Conservation (phyloP, 352 stramenopile genomes). For the Lagenidium giganteum region DNA sequence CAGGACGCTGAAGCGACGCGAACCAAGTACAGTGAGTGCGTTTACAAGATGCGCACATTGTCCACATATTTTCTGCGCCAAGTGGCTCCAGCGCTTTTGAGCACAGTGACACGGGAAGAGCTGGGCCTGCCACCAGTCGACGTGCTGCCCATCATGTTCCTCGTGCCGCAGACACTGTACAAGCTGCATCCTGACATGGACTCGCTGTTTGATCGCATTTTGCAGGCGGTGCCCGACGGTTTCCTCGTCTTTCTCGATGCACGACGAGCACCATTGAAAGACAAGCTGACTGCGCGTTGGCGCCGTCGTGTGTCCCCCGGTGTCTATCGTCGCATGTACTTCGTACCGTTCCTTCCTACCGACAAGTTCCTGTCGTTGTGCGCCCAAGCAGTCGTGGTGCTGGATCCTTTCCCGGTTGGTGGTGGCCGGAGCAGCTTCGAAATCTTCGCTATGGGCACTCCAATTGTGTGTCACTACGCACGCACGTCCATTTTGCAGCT, state of each 20-base stretch:
- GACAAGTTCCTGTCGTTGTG: conserved; percentile 44
- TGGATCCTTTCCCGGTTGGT: conserved; percentile 62
- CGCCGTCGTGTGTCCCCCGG: conserved; percentile 9
- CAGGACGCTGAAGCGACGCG: conserved; percentile 9
- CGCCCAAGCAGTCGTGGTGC: conserved; percentile 37
- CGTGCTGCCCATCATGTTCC: conserved; percentile 25
- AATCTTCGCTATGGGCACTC: conserved; percentile 53
- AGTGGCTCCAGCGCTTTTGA: conserved; percentile 9
- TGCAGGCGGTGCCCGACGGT: conserved; percentile 14
- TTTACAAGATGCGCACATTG: conserved; percentile 53
- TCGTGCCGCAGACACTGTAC: conserved; percentile 65
- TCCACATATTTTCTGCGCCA: conserved; percentile 35
- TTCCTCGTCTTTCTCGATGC: conserved; percentile 38
- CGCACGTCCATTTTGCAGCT: conserved; percentile 60
- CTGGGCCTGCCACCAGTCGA: conserved; percentile 9
- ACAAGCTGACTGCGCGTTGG: conserved; percentile 24
- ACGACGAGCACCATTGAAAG: conserved; percentile 16
- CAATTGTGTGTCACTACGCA: conserved; percentile 44
- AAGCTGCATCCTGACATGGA: conserved; percentile 72
- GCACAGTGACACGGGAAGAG: conserved; percentile 1
- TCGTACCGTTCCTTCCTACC: conserved; percentile 24
- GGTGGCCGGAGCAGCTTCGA: conserved; percentile 53
- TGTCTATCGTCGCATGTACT: conserved; percentile 33
- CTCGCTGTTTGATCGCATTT: conserved; percentile 27
- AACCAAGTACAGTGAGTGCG: conserved; percentile 44